Evolutionary conservation across 495 filamentous ascomycete genomes (phyloP), one percentile per base, ranked within the genome.

Genomic region (Penicillium alfredii): DNA sequence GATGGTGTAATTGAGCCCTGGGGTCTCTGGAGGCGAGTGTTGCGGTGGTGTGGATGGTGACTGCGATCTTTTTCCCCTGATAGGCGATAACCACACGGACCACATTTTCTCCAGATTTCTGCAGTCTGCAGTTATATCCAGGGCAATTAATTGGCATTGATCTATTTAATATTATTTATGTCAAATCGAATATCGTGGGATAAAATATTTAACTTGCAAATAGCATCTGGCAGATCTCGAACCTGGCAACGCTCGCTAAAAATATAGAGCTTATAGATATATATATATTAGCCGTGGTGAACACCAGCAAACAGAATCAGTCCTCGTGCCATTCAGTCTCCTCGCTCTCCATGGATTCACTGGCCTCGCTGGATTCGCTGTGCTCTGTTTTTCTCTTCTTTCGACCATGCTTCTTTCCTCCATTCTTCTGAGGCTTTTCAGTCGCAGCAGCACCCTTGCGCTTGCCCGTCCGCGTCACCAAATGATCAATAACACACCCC

Each of bases 401-500:
- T 8, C 26, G 29, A 16, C 3, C 9, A 3, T n/a, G 16, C 12
- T 15, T 27, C 6, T n/a, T n/a, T n/a, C n/a, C n/a, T n/a, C n/a
- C n/a, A n/a, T n/a, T n/a, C n/a, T n/a, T n/a, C n/a, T n/a, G n/a
- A n/a, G n/a, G n/a, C n/a, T n/a, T n/a, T n/a, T n/a, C n/a, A n/a
- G 6, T 19, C 34, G 31, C n/a, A 26, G 31, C 17, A 21, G 13
- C 48, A 19, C 52, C 56, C 42, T 69, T 71, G 17, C 63, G 53
- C 31, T 56, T 60, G 7, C 68, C 68, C 4, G 63, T 64, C 25
- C 72, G 58, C 9, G 40, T 66, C 1, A 75, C 63, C 17, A 75
- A 41, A 43, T 72, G 62, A 31, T 75, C 72, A 48, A 75, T 73
- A 12, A 64, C 57, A 57, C 72, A 75, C 0, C 64, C 70, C 3